Conservation (phyloP, 2,329 filamentous ascomycete genomes). For the Nothopassalora personata region DNA sequence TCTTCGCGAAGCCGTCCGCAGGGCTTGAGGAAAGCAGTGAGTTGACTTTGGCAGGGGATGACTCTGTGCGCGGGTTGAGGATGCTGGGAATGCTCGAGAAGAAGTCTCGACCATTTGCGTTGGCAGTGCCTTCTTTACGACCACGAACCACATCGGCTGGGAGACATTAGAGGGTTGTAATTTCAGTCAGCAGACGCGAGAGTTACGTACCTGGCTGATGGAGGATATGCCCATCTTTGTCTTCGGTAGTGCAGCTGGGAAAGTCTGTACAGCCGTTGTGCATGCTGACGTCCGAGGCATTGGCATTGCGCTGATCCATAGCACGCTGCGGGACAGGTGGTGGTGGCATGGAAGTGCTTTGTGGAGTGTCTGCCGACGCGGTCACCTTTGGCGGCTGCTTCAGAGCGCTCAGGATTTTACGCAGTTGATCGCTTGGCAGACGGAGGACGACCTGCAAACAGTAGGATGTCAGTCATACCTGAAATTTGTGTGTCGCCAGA, state of each 20-base stretch:
- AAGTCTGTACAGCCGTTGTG: slow-evolving; percentile 28
- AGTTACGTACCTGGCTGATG: slow-evolving; percentile 15
- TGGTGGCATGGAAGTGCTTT: slow-evolving; percentile 21
- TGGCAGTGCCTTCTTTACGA: slow-evolving; percentile 24
- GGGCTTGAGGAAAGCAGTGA: slow-evolving; percentile 13
- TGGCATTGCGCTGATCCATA: slow-evolving; percentile 15
- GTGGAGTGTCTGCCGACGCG: not conserved
- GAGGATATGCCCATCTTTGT: slow-evolving; percentile 21
- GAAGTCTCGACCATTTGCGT: slow-evolving; percentile 23
- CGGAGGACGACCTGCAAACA: slow-evolving; percentile 8
- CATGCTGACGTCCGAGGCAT: slow-evolving; percentile 33
- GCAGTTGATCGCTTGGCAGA: slow-evolving; percentile 29
- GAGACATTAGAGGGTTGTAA: too few species aligned
- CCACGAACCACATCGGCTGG: slow-evolving; percentile 21
- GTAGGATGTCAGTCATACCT: not conserved
- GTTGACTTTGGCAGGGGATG: slow-evolving; percentile 7
- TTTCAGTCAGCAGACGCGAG: not conserved
- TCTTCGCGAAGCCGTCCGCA: slow-evolving; percentile 18
- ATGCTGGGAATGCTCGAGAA: slow-evolving; percentile 17
- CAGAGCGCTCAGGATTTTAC: slow-evolving; percentile 24
- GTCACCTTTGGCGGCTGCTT: not conserved
- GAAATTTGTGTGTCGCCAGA: too few species aligned
- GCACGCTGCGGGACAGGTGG: slow-evolving; percentile 24
- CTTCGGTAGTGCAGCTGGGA: slow-evolving; percentile 28
- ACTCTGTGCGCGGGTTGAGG: slow-evolving; percentile 11